Evolutionary conservation across 371 early-diverging fungal genomes (phyloP), one percentile per base, ranked within the genome.

Genomic region (Coemansia sp.): DNA sequence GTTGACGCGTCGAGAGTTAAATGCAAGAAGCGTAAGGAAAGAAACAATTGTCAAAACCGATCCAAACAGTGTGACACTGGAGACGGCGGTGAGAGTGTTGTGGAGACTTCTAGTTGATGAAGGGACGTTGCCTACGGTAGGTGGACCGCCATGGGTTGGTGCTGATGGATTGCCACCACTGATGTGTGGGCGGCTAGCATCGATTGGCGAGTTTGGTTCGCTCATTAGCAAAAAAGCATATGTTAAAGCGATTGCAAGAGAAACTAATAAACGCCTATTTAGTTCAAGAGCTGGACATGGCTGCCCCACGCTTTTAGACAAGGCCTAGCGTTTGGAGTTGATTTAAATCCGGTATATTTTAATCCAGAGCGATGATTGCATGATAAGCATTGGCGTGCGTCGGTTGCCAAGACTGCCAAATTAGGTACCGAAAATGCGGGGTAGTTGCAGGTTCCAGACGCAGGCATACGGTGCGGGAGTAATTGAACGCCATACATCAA

Each of bases 1-100:
- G 26, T 72, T 66, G 26, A 76, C 55, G 9, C 76, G 41, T 35
- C 59, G 63, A 16, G 76, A 48, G 14, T 61, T 76, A 16, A 47
- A 63, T 4, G 67, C 66, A 5, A 76, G 51, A 12, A 76, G 63
- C 4, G 63, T 42, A 8, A 67, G 53, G 36, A 71, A 76, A 0
- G 61, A 45, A 7, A 63, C 58, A 5, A 72, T 64, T 9, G 67
- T 63, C 8, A 60, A n/a, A 5, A 66, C 5, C 4, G 74, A 67
- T 12, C 63, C 57, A 39, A 66, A 64, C 30, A 76, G 43, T 7
- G 76, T 55, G 0, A 76, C 30, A 12, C 57, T 30, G 14, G 64
- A 16, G 8, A 54, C 50, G 14, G 53, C 20, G 5, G 74, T 57
- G 16, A 76, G 41, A 2, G 47, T 59, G 0, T 12, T 49, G 11